Base-by-base conservation (phyloP, 306 rosid genomes). In the Quercus suber region DNA sequence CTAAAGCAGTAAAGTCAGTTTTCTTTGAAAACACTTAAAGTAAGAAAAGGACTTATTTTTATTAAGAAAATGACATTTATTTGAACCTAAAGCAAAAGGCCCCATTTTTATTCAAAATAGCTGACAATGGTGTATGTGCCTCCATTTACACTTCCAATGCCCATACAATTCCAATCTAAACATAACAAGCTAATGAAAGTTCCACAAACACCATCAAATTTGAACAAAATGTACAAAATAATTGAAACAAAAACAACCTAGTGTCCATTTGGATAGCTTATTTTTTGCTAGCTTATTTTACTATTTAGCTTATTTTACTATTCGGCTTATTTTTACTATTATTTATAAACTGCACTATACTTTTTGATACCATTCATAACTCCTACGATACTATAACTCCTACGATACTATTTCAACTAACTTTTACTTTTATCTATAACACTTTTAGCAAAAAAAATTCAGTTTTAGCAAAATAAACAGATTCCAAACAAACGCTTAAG, bases 331-430 rank as follows among this genome's bases (percentile, higher is more conserved):
- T 31, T 4, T 31, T 31, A 1, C 1, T 4, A 31, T 1, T 31
- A 31, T 31, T 31, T 31, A 31, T 31, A 0, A 0, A 1, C 35
- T 31, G 0, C 1, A 31, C 1, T 4, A 0, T 1, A 31, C 1
- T 31, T 4, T 31, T 31, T 31, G 6, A 1, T 31, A 31, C 0
- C 5, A 31, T 31, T 5, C 1, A 31, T 4, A 0, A 31, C 4
- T 31, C 33, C 4, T 1, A 4, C 33, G 5, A 3, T 4, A 4
- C 33, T 31, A 4, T 4, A 0, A 31, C 4, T 31, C 33, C 4
- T 1, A 4, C 33, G 5, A 3, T 4, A 4, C 33, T 31, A 4
- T 4, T 35, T 35, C 1, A 5, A 6, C 5, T 35, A 35, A 35
- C 2, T 5, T 35, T 35, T 35, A 1, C 2, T 0, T 35, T 35